A percentile compares a stretch with the other conserved stretches of the same genome.
These are phyloP conservation scores for Coriolopsis trogii DNA, from an alignment of 1,284 basidiomycete species.

Conservation along the genomic window DNA sequence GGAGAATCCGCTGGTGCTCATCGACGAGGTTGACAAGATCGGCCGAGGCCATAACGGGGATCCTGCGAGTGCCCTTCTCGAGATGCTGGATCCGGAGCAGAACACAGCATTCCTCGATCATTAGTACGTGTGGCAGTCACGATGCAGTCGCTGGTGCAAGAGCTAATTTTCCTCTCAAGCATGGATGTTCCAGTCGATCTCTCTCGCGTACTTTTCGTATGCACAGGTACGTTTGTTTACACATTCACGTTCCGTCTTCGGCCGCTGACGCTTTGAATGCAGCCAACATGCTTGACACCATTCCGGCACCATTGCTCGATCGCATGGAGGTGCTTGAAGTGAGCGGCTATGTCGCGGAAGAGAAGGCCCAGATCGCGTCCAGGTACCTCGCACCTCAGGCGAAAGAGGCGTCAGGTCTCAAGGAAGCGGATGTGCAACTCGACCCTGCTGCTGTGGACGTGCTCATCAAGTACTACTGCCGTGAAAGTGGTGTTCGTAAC, in stretches of 20 bases:
- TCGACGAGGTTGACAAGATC: slow-evolving; percentile 99
- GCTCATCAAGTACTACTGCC: slow-evolving; percentile 95
- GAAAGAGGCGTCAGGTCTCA: slow-evolving; percentile 88
- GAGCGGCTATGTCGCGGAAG: slow-evolving; percentile 94
- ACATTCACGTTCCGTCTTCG: too few relatives aligned
- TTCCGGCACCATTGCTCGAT: slow-evolving; percentile 94
- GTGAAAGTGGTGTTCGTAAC: slow-evolving; percentile 95
- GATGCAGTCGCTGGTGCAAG: neutral
- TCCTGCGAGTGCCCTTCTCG: slow-evolving; percentile 90
- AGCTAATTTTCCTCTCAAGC: slow-evolving; percentile 48
- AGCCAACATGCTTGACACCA: slow-evolving; percentile 93
- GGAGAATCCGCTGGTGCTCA: slow-evolving; percentile 95
- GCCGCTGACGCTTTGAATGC: slow-evolving; percentile 13
- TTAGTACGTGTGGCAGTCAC: slow-evolving; percentile 59
- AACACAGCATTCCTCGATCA: slow-evolving; percentile 96
- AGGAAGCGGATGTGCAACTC: slow-evolving; percentile 80
- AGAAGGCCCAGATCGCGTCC: slow-evolving; percentile 92
- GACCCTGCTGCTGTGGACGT: slow-evolving; percentile 83
- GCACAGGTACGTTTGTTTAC: slow-evolving; percentile 66
- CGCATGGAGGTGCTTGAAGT: slow-evolving; percentile 99
- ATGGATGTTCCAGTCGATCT: slow-evolving; percentile 98
- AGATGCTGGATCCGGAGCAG: slow-evolving; percentile 99
- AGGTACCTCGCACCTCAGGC: slow-evolving; percentile 95
- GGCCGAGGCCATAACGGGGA: slow-evolving; percentile 96
- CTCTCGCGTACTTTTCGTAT: slow-evolving; percentile 96